Conservation (phyloP, 2,329 filamentous ascomycete species). For the Fusarium sp. region DNA sequence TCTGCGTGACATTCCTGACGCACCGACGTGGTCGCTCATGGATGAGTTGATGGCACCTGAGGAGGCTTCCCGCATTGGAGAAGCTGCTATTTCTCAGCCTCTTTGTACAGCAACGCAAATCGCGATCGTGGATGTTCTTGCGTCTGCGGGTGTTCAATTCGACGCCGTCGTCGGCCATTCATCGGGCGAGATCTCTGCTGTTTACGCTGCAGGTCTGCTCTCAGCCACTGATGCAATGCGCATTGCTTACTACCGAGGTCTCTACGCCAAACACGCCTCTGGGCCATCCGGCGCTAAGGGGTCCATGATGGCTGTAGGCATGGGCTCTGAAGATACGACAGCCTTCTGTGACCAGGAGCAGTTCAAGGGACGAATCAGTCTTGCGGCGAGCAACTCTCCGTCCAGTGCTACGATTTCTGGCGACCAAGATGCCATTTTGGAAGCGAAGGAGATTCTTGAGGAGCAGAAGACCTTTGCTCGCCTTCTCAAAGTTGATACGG, state of each 20-base stretch:
- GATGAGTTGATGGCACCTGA: not conserved
- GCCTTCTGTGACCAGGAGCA: not conserved
- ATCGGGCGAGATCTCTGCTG: constrained; percentile 8
- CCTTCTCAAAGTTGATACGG: not conserved
- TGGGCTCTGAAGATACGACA: not conserved
- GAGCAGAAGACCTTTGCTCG: not conserved
- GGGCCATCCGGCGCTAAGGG: not conserved
- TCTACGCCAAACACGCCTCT: not conserved
- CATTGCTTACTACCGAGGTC: not conserved
- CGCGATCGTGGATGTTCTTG: not conserved
- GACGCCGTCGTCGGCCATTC: not conserved
- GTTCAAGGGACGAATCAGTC: not conserved
- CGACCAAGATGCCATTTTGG: not conserved
- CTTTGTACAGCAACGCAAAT: not conserved
- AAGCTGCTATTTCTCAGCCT: constrained; percentile 4
- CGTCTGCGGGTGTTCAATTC: not conserved
- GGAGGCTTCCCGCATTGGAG: not conserved
- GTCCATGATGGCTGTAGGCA: not conserved
- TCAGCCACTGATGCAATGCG: not conserved
- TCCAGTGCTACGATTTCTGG: constrained; percentile 1
- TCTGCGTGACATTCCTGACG: not conserved
- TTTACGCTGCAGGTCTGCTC: not conserved
- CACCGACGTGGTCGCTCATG: not conserved
- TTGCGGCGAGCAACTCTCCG: constrained; percentile 3
- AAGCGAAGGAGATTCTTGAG: not conserved